Evolutionary conservation across 129 eudicot species (phyloP).

Genomic region (Kitagawia praeruptora): DNA sequence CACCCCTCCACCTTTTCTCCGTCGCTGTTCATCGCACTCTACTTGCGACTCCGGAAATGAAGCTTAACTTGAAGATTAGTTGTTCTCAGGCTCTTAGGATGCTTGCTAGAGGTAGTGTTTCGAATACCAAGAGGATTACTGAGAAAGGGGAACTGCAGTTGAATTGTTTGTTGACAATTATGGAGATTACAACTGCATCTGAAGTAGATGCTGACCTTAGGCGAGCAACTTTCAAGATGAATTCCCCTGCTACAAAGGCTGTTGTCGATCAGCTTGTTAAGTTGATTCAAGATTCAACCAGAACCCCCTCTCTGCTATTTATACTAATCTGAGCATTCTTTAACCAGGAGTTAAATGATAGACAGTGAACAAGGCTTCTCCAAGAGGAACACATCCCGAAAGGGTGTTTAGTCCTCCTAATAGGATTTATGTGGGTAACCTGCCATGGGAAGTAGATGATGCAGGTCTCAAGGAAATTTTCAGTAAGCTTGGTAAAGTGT

Average conservation of each 20-base stretch:
- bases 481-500: constrained; percentile 71
- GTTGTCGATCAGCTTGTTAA: constrained; percentile 52
- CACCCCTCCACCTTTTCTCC: no score
- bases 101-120: constrained; percentile 41
- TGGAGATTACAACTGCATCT: constrained; percentile 52
- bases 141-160: constrained; percentile 40
- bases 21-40: no score
- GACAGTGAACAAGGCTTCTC: constrained; percentile 75
- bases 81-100: constrained; percentile 50
- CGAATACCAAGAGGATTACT: constrained; percentile 32
- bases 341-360: constrained; percentile 56
- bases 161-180: constrained; percentile 36
- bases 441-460: constrained; percentile 79
- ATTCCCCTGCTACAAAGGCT: constrained; percentile 75
- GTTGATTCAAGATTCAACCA: constrained; percentile 30
- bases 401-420: constrained; percentile 38
- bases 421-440: constrained; percentile 74
- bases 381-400: constrained; percentile 61
- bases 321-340: no score
- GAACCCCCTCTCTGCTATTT: no score
- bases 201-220: constrained; percentile 45
- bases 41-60: constrained; percentile 36
- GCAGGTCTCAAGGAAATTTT: constrained; percentile 65
- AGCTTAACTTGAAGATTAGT: constrained; percentile 36
- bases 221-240: constrained; percentile 59